A percentile compares a stretch with the other conserved stretches of the same genome.
Evolutionary conservation across 2,329 filamentous ascomycete genomes (phyloP).

Genomic region (Fusarium sacchari): DNA sequence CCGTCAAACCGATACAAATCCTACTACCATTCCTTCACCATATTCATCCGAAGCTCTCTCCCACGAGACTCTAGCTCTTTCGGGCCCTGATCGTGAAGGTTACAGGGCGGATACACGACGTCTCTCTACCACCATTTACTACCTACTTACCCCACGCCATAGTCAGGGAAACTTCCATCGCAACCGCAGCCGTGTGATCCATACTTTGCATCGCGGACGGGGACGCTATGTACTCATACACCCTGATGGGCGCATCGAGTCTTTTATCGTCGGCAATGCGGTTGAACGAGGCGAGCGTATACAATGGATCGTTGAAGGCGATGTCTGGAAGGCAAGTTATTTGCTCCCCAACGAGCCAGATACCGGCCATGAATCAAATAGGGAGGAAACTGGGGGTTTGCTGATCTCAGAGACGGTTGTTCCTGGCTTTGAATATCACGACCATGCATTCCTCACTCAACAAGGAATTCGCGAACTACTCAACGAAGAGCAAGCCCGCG

Average conservation of each 20-base stretch:
- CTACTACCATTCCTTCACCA: constrained; percentile 61
- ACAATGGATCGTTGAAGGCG: constrained; percentile 76
- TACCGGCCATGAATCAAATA: constrained; percentile 41
- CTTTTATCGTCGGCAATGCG: constrained; percentile 70
- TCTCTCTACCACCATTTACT: constrained; percentile 71
- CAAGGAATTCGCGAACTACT: constrained; percentile 63
- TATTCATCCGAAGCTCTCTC: constrained; percentile 50
- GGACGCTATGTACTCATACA: constrained; percentile 74
- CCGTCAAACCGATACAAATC: constrained; percentile 67
- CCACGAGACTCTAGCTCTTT: constrained; percentile 48
- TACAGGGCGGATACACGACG: constrained; percentile 56
- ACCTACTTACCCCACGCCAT: constrained; percentile 66
- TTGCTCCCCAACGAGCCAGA: constrained; percentile 52
- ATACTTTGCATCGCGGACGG: constrained; percentile 71
- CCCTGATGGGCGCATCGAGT: constrained; percentile 67
- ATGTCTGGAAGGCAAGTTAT: constrained; percentile 73
- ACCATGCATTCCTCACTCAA: constrained; percentile 72
- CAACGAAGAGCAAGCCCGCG: constrained; percentile 57
- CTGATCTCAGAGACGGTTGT: constrained; percentile 76
- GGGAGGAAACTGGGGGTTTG: constrained; percentile 58
- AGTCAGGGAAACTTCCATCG: constrained; percentile 71
- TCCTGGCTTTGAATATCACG: constrained; percentile 73
- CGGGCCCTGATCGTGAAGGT: constrained; percentile 46
- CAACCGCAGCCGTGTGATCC: constrained; percentile 70
- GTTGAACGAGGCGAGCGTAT: constrained; percentile 67